Conservation (phyloP, 139 green algal species). For the Astrephomene gubernaculifera region DNA sequence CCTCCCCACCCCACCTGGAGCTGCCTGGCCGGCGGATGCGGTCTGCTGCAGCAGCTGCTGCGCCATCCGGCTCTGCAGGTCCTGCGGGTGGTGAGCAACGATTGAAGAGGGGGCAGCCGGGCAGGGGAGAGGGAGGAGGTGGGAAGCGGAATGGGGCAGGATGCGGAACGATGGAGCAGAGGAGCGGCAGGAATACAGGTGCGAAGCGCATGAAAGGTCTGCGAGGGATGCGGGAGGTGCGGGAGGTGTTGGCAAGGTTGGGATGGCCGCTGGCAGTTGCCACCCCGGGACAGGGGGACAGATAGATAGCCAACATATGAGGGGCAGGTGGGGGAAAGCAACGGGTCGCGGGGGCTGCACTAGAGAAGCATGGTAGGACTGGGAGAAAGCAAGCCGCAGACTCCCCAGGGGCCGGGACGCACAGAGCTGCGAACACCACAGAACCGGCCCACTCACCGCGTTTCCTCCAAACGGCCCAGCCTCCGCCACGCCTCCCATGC, state of each 20-base stretch:
- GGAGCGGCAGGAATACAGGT: background rate
- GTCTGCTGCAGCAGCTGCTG: conserved; percentile 34
- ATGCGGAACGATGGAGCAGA: background rate
- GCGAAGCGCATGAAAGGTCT: background rate
- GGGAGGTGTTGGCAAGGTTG: too few species aligned
- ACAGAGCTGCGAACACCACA: background rate
- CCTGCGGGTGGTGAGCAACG: background rate
- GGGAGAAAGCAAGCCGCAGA: background rate
- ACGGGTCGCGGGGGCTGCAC: too few species aligned
- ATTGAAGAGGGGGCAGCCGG: background rate
- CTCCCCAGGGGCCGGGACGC: background rate
- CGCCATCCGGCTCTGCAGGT: conserved; percentile 24
- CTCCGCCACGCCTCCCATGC: background rate
- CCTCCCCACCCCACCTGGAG: background rate
- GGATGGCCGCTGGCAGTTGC: too few species aligned
- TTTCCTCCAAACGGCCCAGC: background rate
- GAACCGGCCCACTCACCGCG: background rate
- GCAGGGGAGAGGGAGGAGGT: background rate
- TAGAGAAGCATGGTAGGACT: background rate
- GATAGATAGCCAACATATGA: too few species aligned
- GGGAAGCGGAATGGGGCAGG: background rate
- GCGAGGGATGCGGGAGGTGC: background rate
- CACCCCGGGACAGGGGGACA: too few species aligned
- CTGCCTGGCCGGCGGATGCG: background rate
- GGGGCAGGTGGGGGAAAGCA: too few species aligned